phyloP scores from a whole-genome alignment of 1,284 basidiomycete species.

The Pascua sp. region DNA sequence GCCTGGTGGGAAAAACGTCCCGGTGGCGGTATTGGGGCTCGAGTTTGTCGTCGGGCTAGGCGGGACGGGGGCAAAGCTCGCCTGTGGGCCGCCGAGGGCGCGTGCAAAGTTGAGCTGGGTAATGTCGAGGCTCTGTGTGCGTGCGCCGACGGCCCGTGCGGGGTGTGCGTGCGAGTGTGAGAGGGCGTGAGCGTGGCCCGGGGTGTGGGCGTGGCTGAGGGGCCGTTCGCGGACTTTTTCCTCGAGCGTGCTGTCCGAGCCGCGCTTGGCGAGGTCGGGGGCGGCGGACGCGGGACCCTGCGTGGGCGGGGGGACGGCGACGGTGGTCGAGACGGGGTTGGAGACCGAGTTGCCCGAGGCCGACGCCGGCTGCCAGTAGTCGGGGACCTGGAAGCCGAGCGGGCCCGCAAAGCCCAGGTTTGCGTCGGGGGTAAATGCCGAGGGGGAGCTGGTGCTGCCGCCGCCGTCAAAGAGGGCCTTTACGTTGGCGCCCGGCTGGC shows the following conservation, averaged over 20 bases:
- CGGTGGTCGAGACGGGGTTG: too few relatives aligned
- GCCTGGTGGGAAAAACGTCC: slow-evolving; percentile 24
- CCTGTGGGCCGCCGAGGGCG: slow-evolving; percentile 19
- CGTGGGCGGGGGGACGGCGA: slow-evolving; percentile 1
- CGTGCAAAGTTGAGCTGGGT: slow-evolving; percentile 46
- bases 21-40: slow-evolving; percentile 34
- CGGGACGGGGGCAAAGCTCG: slow-evolving; percentile 31
- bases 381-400: slow-evolving; percentile 27
- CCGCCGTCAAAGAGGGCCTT: slow-evolving; percentile 83
- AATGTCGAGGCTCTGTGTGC: slow-evolving; percentile 51
- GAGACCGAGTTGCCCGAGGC: too few relatives aligned
- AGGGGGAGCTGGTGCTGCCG: slow-evolving; percentile 62
- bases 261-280: slow-evolving; percentile 75
- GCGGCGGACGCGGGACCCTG: slow-evolving; percentile 59
- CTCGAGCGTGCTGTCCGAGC: slow-evolving; percentile 81
- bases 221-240: slow-evolving; percentile 54
- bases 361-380: slow-evolving; percentile 28
- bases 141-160: slow-evolving; percentile 36
- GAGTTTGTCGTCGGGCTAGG: slow-evolving; percentile 25
- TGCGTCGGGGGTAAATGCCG: slow-evolving; percentile 54
- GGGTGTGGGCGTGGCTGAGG: slow-evolving; percentile 6
- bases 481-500: slow-evolving; percentile 84
- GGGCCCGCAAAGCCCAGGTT: slow-evolving; percentile 29
- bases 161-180: slow-evolving; percentile 27
- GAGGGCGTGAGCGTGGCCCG: slow-evolving; percentile 19